Evolutionary conservation across 208 protist species (phyloP).

Genomic region (Trypanosoma platydactyli): DNA sequence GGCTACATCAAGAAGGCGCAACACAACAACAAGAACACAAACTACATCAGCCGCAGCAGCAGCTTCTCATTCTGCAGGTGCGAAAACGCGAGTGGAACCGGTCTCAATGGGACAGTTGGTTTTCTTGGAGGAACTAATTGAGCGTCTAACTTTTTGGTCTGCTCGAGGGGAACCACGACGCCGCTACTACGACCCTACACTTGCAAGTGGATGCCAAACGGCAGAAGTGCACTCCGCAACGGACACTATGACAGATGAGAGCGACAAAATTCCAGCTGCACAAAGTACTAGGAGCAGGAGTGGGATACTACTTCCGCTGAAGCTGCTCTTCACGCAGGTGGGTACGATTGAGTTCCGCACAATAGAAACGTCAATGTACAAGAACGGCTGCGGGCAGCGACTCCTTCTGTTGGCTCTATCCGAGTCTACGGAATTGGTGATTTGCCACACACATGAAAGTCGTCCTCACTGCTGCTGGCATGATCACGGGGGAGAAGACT

Average conservation of each 20-base stretch:
- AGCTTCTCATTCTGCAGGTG: conserved; percentile 1
- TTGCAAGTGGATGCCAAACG: neutral
- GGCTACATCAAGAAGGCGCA: conserved; percentile 2
- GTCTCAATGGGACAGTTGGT: conserved; percentile 46
- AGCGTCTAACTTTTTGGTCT: conserved; percentile 70
- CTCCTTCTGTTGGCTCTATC: conserved; percentile 53
- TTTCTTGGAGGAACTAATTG: conserved; percentile 63
- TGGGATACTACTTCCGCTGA: conserved; percentile 19
- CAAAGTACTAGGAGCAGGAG: neutral
- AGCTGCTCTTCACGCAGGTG: conserved; percentile 28
- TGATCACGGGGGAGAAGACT: conserved; percentile 20
- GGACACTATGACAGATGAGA: neutral
- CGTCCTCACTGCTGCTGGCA: conserved; percentile 55
- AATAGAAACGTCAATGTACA: conserved; percentile 6
- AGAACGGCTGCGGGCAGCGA: conserved; percentile 25
- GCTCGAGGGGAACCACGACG: conserved; percentile 54
- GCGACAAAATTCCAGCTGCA: neutral
- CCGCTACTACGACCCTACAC: conserved; percentile 25
- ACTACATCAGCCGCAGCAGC: neutral
- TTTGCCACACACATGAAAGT: conserved; percentile 60
- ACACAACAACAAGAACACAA: neutral
- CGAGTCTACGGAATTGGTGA: conserved; percentile 54
- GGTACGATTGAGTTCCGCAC: conserved; percentile 21
- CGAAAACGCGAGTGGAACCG: neutral
- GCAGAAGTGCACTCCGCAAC: neutral